phyloP scores from a whole-genome alignment of 495 filamentous ascomycete species.

The Podospora sp. region DNA sequence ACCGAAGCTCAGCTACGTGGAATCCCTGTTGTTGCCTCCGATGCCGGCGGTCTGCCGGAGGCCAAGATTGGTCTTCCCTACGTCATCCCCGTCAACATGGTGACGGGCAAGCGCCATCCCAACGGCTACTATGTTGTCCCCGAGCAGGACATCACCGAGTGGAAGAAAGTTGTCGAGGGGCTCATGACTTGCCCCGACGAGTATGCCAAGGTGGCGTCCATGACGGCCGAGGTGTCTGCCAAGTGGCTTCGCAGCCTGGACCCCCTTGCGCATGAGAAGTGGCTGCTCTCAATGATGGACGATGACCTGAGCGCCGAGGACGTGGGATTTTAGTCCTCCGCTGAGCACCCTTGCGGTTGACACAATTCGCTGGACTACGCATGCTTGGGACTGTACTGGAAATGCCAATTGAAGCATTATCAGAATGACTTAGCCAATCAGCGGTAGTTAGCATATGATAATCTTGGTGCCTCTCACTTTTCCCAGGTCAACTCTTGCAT shows the following conservation, averaged over 20 bases:
- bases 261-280: slow-evolving; percentile 32
- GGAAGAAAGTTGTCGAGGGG: slow-evolving; percentile 24
- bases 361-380: too few species aligned
- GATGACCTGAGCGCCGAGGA: not conserved
- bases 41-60: slow-evolving; percentile 35
- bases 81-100: slow-evolving; percentile 33
- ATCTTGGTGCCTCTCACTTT: too few species aligned
- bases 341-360: too few species aligned
- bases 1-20: slow-evolving; percentile 40
- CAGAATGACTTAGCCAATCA: too few species aligned
- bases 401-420: too few species aligned
- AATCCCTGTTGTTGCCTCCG: slow-evolving; percentile 38
- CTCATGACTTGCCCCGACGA: slow-evolving; percentile 27
- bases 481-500: too few species aligned
- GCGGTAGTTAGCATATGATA: too few species aligned
- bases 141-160: slow-evolving; percentile 30
- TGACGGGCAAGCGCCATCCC: slow-evolving; percentile 28
- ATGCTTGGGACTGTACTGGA: too few species aligned
- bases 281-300: slow-evolving; percentile 33
- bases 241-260: slow-evolving; percentile 31
- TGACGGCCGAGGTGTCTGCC: slow-evolving; percentile 22
- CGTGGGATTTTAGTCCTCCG: not conserved
- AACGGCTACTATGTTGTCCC: slow-evolving; percentile 34
- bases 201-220: slow-evolving; percentile 22
- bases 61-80: slow-evolving; percentile 35